Conservation (phyloP, 2,329 filamentous ascomycete genomes). For the Colletotrichum trifolii region DNA sequence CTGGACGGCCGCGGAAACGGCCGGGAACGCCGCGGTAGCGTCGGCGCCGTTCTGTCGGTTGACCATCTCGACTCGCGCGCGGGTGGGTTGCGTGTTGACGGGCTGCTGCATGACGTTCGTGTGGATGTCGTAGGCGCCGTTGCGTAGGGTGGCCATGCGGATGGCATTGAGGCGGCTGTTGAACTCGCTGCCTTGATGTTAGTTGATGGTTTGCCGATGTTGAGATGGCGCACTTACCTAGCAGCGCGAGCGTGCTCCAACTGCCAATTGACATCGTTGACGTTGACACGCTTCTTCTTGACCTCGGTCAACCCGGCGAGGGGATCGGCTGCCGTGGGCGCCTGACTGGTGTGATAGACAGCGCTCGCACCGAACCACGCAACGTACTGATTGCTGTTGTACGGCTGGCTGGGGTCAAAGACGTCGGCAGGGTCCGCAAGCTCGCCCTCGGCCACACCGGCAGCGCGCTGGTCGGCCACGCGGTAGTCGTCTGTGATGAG, state of each 20-base stretch:
- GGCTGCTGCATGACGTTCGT: constrained; percentile 94
- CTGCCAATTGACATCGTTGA: constrained; percentile 97
- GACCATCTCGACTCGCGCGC: constrained; percentile 83
- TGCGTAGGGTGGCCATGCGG: constrained; percentile 72
- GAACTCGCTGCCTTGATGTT: constrained; percentile 72
- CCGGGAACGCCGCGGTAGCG: constrained; percentile 54
- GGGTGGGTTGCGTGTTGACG: constrained; percentile 87
- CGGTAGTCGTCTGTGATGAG: constrained; percentile 92
- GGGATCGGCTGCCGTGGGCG: constrained; percentile 79
- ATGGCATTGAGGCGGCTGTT: constrained; percentile 79
- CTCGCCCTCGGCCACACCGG: constrained; percentile 87
- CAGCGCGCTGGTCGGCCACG: constrained; percentile 76
- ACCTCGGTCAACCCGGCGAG: constrained; percentile 78
- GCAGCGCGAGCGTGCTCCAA: constrained; percentile 92
- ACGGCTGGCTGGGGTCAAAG: constrained; percentile 81
- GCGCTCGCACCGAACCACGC: constrained; percentile 98
- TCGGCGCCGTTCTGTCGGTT: constrained; percentile 46
- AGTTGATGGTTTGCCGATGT: not conserved
- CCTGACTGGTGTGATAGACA: constrained; percentile 85
- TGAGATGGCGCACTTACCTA: constrained; percentile 67
- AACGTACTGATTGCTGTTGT: constrained; percentile 99
- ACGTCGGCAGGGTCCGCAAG: constrained; percentile 90
- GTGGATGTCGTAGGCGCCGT: constrained; percentile 91
- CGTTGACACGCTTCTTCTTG: constrained; percentile 86
- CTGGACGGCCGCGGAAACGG: constrained; percentile 59